These are phyloP conservation scores for Mycena rosella DNA, from an alignment of 768 basidiomycete genomes.

Conservation along the genomic window DNA sequence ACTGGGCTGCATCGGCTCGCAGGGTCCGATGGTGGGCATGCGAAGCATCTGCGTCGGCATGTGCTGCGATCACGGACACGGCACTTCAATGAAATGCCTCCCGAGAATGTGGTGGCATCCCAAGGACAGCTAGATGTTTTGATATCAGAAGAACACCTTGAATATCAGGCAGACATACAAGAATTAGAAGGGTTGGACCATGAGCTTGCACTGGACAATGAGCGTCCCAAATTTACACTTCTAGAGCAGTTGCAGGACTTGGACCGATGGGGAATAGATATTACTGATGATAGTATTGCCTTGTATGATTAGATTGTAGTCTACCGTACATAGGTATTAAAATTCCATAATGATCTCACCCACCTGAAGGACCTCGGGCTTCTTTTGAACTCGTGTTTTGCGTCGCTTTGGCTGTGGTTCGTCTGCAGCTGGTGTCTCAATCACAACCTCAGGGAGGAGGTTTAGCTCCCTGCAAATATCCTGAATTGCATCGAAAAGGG, in stretches of 20 bases:
- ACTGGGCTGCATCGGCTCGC: slow-evolving; percentile 17
- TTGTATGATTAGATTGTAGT: background rate
- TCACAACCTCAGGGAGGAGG: background rate
- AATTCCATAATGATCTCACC: slow-evolving; percentile 6
- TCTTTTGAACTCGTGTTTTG: background rate
- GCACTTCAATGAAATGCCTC: background rate
- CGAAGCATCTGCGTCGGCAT: slow-evolving; percentile 21
- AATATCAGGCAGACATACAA: too few relatives aligned
- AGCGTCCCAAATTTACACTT: background rate
- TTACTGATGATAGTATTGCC: too few relatives aligned
- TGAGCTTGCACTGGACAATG: slow-evolving; percentile 4
- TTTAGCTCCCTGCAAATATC: background rate
- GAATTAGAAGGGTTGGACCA: slow-evolving; percentile 9
- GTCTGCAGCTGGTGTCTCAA: background rate
- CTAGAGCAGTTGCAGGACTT: slow-evolving; percentile 6
- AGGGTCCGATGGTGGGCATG: slow-evolving; percentile 17
- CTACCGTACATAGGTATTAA: background rate
- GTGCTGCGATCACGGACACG: background rate
- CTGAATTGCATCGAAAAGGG: slow-evolving; percentile 9
- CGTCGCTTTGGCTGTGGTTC: background rate
- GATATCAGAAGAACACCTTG: too few relatives aligned
- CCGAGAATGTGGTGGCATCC: too few relatives aligned
- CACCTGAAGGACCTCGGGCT: background rate
- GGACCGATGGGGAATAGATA: too few relatives aligned
- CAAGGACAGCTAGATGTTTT: too few relatives aligned